These are phyloP conservation scores for Colletotrichum sublineola DNA, from an alignment of 2,329 filamentous ascomycete species.

Conservation along the genomic window DNA sequence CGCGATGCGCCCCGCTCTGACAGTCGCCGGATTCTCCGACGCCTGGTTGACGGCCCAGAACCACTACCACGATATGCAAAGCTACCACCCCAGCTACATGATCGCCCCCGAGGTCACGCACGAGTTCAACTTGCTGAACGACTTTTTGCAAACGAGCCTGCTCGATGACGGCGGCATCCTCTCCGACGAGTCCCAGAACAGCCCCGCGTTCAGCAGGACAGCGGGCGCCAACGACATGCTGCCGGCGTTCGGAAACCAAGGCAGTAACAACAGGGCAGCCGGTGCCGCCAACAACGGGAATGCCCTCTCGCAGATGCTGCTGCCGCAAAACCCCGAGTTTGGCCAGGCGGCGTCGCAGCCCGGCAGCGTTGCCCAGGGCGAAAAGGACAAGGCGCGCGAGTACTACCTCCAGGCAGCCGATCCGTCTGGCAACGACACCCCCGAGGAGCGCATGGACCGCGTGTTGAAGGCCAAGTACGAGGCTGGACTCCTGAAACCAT, in stretches of 20 bases:
- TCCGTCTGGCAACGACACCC: conserved; percentile 85
- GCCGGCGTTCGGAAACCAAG: conserved; percentile 62
- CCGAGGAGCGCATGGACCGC: conserved; percentile 95
- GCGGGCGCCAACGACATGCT: conserved; percentile 62
- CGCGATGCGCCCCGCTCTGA: conserved; percentile 14
- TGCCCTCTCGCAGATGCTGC: conserved; percentile 56
- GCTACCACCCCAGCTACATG: conserved; percentile 94
- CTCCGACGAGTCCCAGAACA: conserved; percentile 74
- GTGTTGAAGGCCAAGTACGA: conserved; percentile 96
- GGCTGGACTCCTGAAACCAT: conserved; percentile 92
- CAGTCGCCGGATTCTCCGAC: conserved; percentile 84
- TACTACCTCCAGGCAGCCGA: conserved; percentile 98
- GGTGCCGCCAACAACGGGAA: conserved; percentile 45
- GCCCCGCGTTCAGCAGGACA: conserved; percentile 55
- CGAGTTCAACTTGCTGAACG: conserved; percentile 96
- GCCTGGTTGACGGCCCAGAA: conserved; percentile 85
- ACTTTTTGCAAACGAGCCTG: conserved; percentile 93
- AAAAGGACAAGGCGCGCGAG: conserved; percentile 84
- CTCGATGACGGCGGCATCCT: conserved; percentile 85
- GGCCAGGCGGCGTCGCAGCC: conserved; percentile 72
- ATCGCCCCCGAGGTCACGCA: conserved; percentile 92
- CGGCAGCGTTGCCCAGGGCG: conserved; percentile 71
- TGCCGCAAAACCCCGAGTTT: conserved; percentile 60
- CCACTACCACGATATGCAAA: conserved; percentile 94
- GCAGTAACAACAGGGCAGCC: conserved; percentile 43